Evolutionary conservation across 2,329 filamentous ascomycete genomes (phyloP), one percentile per base, ranked within the genome.

Genomic region (Pseudogymnoascus sp.): DNA sequence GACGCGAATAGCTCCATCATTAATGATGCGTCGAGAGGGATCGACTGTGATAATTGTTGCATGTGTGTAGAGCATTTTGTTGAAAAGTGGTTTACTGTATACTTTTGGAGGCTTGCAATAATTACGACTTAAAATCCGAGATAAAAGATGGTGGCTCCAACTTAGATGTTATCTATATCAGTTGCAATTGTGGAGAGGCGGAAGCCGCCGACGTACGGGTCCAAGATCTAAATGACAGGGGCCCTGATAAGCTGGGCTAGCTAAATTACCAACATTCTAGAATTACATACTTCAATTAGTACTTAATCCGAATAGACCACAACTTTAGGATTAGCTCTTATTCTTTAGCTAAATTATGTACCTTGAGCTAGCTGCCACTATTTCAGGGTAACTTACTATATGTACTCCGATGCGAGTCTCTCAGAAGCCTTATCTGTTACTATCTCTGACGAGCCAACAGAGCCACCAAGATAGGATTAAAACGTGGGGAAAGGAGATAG

Each of bases 21-120:
- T 68, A 61, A 80, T 76, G 58, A 83, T 74, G 36, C 77, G 73
- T 17, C 77, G 73, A 13, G 66, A 64, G 29, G 71, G 58, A 65
- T 82, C 79, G 65, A 83, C 72, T 0, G 80, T 82, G 64, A 83
- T 76, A 62, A 83, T 78, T 2, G 79, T 81, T 7, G 76, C 79
- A 65, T 81, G 71, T 1, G 72, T 74, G 64, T 81, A 80, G 0
- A 83, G 69, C 68, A 76, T 77, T 35, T 61, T 64, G 26, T 4
- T n/a, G 21, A 47, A 31, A 50, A 31, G 2, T 50, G 26, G 21
- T 39, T 41, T 36, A 24, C 57, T 41, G 37, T 6, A 36, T 24
- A 5, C 37, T 41, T 58, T 33, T 21, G 31, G 5, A 24, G 39
- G 39, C 39, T 41, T 41, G 24, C 9, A 24, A 41, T 41, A 41